These are phyloP conservation scores for Pisolithus marmoratus DNA, from an alignment of 768 basidiomycete species.

Conservation along the genomic window DNA sequence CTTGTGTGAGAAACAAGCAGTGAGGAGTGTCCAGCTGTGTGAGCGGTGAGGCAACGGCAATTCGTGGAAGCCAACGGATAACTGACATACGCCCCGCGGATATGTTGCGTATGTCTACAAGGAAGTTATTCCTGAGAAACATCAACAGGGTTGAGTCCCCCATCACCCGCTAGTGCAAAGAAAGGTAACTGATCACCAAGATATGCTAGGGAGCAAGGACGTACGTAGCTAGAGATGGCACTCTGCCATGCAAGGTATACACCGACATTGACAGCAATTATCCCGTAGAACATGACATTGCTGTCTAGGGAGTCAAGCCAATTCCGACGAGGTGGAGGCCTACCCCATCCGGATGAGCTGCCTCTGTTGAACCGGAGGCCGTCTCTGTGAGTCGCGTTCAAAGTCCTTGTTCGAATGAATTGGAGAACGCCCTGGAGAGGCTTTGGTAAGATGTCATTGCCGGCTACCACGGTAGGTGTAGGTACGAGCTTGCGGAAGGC, in stretches of 20 bases:
- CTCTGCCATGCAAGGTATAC: conserved; percentile 58
- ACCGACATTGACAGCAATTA: conserved; percentile 56
- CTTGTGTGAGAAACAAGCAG: conserved; percentile 67
- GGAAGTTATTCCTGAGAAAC: conserved; percentile 62
- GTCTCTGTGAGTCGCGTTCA: conserved; percentile 22
- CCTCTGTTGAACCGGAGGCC: background rate
- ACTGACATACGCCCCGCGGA: conserved; percentile 60
- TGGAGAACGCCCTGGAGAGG: conserved; percentile 8
- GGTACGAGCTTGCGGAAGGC: background rate
- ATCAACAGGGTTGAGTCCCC: conserved; percentile 33
- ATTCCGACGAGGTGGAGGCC: conserved; percentile 21
- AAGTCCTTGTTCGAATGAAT: conserved; percentile 10
- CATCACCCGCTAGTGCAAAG: conserved; percentile 32
- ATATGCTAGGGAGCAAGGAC: conserved; percentile 15
- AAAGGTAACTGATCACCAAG: background rate
- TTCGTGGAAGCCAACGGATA: background rate
- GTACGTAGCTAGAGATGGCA: conserved; percentile 28
- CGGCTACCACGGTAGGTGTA: background rate
- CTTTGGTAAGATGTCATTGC: background rate
- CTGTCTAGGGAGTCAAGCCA: conserved; percentile 49
- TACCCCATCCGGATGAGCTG: conserved; percentile 20
- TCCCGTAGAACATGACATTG: conserved; percentile 51
- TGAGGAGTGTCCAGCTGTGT: conserved; percentile 68
- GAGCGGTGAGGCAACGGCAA: background rate
- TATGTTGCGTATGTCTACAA: conserved; percentile 54